Evolutionary conservation across 1,284 basidiomycete genomes (phyloP), one percentile per base, ranked within the genome.

Genomic region (Mycena citricolor): DNA sequence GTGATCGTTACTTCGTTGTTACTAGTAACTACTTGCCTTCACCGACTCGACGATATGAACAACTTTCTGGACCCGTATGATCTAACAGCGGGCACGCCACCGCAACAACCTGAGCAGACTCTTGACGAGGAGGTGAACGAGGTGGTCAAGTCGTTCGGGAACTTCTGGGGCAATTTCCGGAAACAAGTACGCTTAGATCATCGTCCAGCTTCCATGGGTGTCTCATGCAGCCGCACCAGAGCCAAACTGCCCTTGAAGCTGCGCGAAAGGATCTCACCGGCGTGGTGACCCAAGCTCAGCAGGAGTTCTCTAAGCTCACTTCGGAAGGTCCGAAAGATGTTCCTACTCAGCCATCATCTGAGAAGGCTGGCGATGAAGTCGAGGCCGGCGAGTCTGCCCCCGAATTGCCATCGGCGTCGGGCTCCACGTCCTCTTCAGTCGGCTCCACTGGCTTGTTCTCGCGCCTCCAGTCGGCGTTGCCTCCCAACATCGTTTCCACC

Each of bases 81-180:
- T 26, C n/a, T 52, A 10, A 46, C 43, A 5, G 42, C 51, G 2
- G 51, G 47, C 16, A 49, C 51, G 1, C 46, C 51, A 5, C 46
- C 51, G 16, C 47, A 23, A n/a, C 36, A 39, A n/a, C 12, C 42
- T 10, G 77, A 81, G 51, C 83, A 78, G 36, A 80, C 75, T 44
- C 68, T 94, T 37, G 85, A 94, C 59, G 85, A 92, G 55, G 92
- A 94, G 64, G 89, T 95, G 7, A 76, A 76, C 4, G 86, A 94
- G 61, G 90, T 93, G 17, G 79, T 94, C 39, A 87, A 86, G 16
- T 83, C 87, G 56, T 69, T 94, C n/a, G 85, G 83, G 28, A 74
- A 80, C 44, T 85, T 92, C 61, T 95, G 91, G 91, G 90, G 91
- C 35, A 86, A 88, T 13, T 86, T 94, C 59, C 80, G 82, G 69